Percentiles rank a stretch among this genome's conserved stretches.
These are phyloP conservation scores for Endothia cerciana DNA, from an alignment of 2,329 filamentous ascomycete genomes.

Conservation along the genomic window DNA sequence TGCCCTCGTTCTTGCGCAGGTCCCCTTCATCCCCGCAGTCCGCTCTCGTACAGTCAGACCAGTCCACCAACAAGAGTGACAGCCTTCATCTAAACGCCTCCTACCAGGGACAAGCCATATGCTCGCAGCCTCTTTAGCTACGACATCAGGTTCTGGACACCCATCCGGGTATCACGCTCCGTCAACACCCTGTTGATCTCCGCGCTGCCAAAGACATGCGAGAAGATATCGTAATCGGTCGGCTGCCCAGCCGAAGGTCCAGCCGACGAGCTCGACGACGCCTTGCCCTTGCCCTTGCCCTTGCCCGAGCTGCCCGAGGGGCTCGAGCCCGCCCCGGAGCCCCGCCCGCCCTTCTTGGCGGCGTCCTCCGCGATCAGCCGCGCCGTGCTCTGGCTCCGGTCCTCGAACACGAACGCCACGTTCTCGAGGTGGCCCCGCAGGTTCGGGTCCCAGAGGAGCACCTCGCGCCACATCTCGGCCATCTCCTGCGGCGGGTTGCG, in stretches of 20 bases:
- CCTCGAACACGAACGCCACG: slow-evolving; percentile 68
- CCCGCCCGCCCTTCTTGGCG: slow-evolving; percentile 51
- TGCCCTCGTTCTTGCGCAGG: too few species aligned
- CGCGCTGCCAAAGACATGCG: slow-evolving; percentile 52
- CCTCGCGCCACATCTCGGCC: slow-evolving; percentile 68
- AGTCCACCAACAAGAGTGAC: slow-evolving; percentile 2
- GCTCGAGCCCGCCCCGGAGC: slow-evolving; percentile 34
- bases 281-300: slow-evolving; percentile 20
- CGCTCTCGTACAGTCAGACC: slow-evolving; percentile 6
- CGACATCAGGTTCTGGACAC: slow-evolving; percentile 55
- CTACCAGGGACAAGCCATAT: neutral
- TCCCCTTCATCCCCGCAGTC: neutral
- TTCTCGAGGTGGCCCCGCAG: slow-evolving; percentile 64
- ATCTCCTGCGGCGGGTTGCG: slow-evolving; percentile 68
- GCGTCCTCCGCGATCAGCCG: slow-evolving; percentile 59
- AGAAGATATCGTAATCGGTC: slow-evolving; percentile 58
- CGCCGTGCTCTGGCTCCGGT: slow-evolving; percentile 56
- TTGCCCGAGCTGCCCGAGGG: slow-evolving; percentile 34
- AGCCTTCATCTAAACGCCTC: slow-evolving; percentile 17
- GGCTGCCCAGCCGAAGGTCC: slow-evolving; percentile 30
- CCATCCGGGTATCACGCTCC: slow-evolving; percentile 58
- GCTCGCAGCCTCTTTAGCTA: neutral
- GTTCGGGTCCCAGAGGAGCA: slow-evolving; percentile 65
- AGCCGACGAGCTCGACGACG: slow-evolving; percentile 33
- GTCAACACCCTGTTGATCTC: slow-evolving; percentile 56